A percentile compares a stretch with the other conserved stretches of the same genome.
Conservation (phyloP, 1,284 basidiomycete species). For the Cryptococcus hybrid region DNA sequence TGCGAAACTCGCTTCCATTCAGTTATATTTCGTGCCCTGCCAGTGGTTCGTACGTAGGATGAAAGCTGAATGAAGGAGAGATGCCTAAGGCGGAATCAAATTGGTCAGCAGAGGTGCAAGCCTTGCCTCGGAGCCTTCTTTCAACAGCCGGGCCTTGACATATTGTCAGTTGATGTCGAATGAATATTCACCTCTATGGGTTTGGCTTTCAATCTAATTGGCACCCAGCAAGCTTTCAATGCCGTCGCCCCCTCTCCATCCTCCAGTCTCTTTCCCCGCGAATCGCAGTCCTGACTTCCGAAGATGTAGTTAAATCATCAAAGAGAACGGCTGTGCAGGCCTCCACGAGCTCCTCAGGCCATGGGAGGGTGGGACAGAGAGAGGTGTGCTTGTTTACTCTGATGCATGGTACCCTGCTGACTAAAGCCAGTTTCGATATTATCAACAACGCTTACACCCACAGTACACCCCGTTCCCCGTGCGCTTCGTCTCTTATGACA, state of each 20-base stretch:
- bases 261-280: conserved; percentile 48
- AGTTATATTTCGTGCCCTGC: no score
- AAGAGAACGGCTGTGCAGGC: conserved; percentile 46
- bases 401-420: not conserved
- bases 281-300: conserved; percentile 46
- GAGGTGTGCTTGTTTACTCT: conserved; percentile 31
- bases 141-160: not conserved
- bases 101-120: no score
- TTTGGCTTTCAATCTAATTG: no score
- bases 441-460: conserved; percentile 45
- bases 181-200: not conserved
- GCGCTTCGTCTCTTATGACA: conserved; percentile 45
- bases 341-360: conserved; percentile 49
- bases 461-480: conserved; percentile 46
- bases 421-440: conserved; percentile 43
- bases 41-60: no score
- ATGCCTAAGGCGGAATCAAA: no score
- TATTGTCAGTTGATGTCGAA: not conserved
- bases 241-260: conserved; percentile 45
- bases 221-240: conserved; percentile 14
- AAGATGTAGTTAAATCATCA: conserved; percentile 46
- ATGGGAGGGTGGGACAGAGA: conserved; percentile 47
- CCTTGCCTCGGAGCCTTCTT: not conserved
- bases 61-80: no score
- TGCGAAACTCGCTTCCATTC: no score